Conservation (phyloP, 208 protist species). For the Blastocrithidia nonstop region DNA sequence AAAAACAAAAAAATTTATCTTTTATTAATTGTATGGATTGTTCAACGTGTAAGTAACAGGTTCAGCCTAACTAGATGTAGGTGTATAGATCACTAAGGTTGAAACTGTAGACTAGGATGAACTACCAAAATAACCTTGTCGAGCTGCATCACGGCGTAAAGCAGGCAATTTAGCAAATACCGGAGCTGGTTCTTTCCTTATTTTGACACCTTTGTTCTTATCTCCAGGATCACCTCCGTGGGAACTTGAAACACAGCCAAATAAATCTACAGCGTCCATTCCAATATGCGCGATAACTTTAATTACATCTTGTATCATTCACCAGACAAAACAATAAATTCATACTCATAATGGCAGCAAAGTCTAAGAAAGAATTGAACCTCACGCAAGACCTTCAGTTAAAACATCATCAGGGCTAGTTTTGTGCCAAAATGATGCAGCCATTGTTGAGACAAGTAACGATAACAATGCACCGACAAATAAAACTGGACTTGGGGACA, state of each 20-base stretch:
- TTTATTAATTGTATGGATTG: no score
- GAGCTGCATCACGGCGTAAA: no score
- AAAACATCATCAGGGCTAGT: conserved; percentile 33
- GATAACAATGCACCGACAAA: conserved; percentile 46
- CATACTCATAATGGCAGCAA: conserved; percentile 78
- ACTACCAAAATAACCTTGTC: no score
- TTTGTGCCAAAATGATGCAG: conserved; percentile 50
- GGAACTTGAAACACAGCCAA: conserved; percentile 53
- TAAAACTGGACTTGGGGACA: conserved; percentile 35
- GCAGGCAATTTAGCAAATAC: no score
- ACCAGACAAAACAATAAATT: conserved; percentile 86
- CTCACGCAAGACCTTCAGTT: conserved; percentile 60
- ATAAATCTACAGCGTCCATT: conserved; percentile 59
- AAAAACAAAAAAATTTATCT: no score
- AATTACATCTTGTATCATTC: conserved; percentile 64
- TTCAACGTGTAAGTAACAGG: no score
- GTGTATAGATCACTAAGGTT: no score
- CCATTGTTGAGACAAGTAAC: conserved; percentile 53
- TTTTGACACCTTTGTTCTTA: no score
- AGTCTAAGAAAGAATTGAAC: conserved; percentile 20
- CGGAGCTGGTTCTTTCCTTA: no score
- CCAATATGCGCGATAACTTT: conserved; percentile 61
- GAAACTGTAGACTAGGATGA: no score
- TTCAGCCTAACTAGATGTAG: no score
- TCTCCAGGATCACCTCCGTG: no score